These are phyloP conservation scores for Stemphylium vesicarium DNA, from an alignment of 2,329 filamentous ascomycete species.

Conservation along the genomic window DNA sequence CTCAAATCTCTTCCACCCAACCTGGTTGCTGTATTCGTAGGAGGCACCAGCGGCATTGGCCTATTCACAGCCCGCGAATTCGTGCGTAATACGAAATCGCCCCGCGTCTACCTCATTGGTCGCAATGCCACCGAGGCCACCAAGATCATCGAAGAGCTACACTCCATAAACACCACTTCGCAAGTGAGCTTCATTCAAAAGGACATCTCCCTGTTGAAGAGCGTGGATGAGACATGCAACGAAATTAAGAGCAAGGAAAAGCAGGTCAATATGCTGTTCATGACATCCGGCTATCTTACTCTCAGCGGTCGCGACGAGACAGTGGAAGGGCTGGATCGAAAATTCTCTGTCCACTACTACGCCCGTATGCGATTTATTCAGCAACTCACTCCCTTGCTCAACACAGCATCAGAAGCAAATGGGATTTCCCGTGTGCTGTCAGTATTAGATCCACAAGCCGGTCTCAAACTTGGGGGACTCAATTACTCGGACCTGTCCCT, in stretches of 20 bases:
- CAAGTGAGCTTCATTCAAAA: slow-evolving; percentile 50
- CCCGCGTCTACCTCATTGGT: slow-evolving; percentile 53
- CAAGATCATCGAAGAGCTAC: slow-evolving; percentile 47
- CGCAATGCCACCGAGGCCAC: slow-evolving; percentile 49
- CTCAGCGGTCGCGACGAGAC: slow-evolving; percentile 49
- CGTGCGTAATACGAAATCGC: slow-evolving; percentile 47
- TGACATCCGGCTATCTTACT: slow-evolving; percentile 59
- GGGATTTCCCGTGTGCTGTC: slow-evolving; percentile 40
- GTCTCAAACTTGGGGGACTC: slow-evolving; percentile 13
- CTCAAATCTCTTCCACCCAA: slow-evolving; percentile 32
- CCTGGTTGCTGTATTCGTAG: slow-evolving; percentile 47
- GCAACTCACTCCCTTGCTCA: slow-evolving; percentile 49
- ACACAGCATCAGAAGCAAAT: slow-evolving; percentile 23
- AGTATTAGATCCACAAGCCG: slow-evolving; percentile 35
- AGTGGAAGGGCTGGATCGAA: slow-evolving; percentile 45
- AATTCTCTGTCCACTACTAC: slow-evolving; percentile 44
- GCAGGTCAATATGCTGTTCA: slow-evolving; percentile 62
- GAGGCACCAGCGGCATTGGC: slow-evolving; percentile 54
- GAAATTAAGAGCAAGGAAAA: slow-evolving; percentile 59
- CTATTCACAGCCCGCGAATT: slow-evolving; percentile 53
- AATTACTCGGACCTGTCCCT: slow-evolving; percentile 37
- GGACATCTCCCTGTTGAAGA: slow-evolving; percentile 50
- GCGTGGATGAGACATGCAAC: slow-evolving; percentile 53
- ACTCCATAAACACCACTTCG: slow-evolving; percentile 47
- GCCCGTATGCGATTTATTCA: slow-evolving; percentile 48